phyloP scores from a whole-genome alignment of 108 stramenopile genomes.

The Cyclostephanos tholiformis region DNA sequence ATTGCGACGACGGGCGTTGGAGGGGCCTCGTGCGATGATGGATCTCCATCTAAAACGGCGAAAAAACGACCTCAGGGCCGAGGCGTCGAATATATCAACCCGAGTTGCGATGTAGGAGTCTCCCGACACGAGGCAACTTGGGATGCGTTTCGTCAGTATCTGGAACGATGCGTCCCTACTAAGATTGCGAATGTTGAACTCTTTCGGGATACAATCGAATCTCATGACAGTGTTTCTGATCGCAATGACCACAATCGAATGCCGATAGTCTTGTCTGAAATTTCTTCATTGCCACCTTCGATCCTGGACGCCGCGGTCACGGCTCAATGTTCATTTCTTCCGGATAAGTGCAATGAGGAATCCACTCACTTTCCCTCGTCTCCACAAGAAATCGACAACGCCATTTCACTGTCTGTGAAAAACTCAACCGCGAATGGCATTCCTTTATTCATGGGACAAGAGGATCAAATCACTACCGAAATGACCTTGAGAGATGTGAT shows the following conservation, averaged over 20 bases:
- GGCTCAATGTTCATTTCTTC: conserved; percentile 35
- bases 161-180: conserved; percentile 32
- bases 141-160: conserved; percentile 36
- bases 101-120: not conserved
- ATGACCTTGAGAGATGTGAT: conserved; percentile 38
- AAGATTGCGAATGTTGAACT: conserved; percentile 23
- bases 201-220: conserved; percentile 17
- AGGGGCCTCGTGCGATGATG: not conserved
- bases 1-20: not conserved
- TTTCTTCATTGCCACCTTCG: conserved; percentile 25
- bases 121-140: conserved; percentile 8
- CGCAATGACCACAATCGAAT: not conserved
- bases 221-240: not conserved
- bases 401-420: conserved; percentile 10
- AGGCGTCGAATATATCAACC: not conserved
- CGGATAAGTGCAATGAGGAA: not conserved
- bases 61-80: not conserved
- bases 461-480: conserved; percentile 46
- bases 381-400: conserved; percentile 18
- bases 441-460: conserved; percentile 49
- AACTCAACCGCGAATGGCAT: not conserved
- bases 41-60: not conserved
- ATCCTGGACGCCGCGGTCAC: conserved; percentile 29
- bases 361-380: not conserved
- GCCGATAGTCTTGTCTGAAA: not conserved